These are phyloP conservation scores for Aspergillus avenaceus DNA, from an alignment of 495 filamentous ascomycete species.

Conservation along the genomic window DNA sequence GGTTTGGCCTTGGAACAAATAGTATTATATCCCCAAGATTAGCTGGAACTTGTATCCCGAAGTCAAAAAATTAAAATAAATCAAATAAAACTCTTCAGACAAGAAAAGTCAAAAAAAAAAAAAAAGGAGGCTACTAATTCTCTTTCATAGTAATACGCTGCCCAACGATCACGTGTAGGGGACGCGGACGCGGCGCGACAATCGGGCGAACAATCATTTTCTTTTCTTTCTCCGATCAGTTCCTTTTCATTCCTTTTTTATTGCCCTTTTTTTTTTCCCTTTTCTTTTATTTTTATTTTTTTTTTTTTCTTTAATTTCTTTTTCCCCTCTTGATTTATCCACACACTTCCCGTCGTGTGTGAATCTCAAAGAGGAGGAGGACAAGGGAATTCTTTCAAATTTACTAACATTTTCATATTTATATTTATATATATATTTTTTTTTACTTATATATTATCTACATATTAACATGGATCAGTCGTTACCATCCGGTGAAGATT, in stretches of 20 bases:
- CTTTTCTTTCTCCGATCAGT: background rate
- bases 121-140: background rate
- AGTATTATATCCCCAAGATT: too few relatives aligned
- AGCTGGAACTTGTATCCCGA: too few relatives aligned
- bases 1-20: too few relatives aligned
- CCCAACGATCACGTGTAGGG: conserved; percentile 9
- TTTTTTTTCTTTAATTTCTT: conserved; percentile 1
- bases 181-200: conserved; percentile 8
- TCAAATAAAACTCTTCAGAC: too few relatives aligned
- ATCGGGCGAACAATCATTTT: background rate
- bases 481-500: too few relatives aligned
- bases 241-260: background rate
- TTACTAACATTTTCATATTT: too few relatives aligned
- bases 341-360: too few relatives aligned
- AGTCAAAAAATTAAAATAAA: too few relatives aligned
- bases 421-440: too few relatives aligned
- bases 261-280: background rate
- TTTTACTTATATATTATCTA: too few relatives aligned
- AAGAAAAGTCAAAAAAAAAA: background rate
- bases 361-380: background rate
- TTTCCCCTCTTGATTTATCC: conserved; percentile 1
- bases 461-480: too few relatives aligned
- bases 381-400: too few relatives aligned
- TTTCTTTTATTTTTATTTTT: background rate
- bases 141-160: background rate